Conservation (phyloP, 129 eudicot genomes). For the Saposhnikovia divaricata region DNA sequence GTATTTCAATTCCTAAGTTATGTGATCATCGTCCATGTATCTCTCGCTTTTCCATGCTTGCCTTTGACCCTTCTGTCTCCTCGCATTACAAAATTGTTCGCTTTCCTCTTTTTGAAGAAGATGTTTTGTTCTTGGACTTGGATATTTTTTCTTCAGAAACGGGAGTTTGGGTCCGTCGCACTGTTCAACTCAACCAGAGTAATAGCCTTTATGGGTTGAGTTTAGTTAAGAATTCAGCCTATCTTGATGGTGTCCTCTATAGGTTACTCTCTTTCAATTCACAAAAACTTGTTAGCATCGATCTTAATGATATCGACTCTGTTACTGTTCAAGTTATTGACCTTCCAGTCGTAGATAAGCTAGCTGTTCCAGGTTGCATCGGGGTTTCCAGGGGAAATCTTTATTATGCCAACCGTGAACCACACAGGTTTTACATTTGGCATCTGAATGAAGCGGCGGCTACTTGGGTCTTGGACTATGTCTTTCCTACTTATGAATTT, state of each 20-base stretch:
- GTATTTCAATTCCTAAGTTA: neutral
- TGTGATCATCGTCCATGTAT: neutral
- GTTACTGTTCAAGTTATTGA: neutral
- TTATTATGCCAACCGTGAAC: neutral
- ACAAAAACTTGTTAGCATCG: neutral
- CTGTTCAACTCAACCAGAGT: too few relatives aligned
- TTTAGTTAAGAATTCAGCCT: neutral
- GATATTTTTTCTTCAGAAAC: too few relatives aligned
- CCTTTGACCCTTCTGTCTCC: neutral
- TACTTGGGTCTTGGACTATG: neutral
- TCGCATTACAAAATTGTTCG: neutral
- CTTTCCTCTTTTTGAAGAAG: neutral
- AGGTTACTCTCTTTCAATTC: neutral
- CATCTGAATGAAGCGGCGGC: neutral
- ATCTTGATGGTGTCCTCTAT: neutral
- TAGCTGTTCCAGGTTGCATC: conserved; percentile 2
- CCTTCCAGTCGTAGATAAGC: neutral
- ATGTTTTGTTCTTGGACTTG: too few relatives aligned
- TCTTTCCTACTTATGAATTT: neutral
- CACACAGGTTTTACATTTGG: neutral
- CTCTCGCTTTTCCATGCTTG: neutral
- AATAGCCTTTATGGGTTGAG: too few relatives aligned
- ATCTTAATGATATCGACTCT: neutral
- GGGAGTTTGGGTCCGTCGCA: too few relatives aligned
- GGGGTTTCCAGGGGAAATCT: neutral